Base-by-base conservation (phyloP, 2,329 filamentous ascomycete species). In the Nemania serpens region DNA sequence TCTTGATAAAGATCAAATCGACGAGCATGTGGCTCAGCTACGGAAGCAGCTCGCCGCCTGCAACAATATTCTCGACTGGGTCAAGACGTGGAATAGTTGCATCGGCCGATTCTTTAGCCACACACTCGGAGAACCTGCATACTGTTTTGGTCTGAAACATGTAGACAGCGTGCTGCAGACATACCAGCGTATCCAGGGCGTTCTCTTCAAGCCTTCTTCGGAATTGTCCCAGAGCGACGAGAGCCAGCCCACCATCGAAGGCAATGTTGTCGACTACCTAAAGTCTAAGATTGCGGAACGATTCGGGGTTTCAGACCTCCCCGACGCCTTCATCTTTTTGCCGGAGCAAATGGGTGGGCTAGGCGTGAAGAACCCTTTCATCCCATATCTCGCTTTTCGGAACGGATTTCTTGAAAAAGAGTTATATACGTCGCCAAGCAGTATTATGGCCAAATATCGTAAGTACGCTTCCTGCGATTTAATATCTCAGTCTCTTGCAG, bases 21-120 rank as follows among this genome's bases (percentile, higher is more conserved):
- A 81, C 48, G 72, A 76, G 12, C 85, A 88, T 63, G 80, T 86
- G 34, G 66, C 75, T 37, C 83, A 88, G 70, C 77, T 88, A 11
- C 75, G 77, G 52, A 79, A 75, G 29, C 85, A 88, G 65, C 79
- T 88, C n/a, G 70, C 71, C 2, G 78, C 81, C 34, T 84, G 81
- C 69, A 78, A 77, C 49, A 83, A 79, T 61, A 68, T 75, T 10
- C 68, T 79, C 3, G 73, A 75, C 22, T 76, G 71, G 72, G 73
- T 80, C n/a, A 71, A 73, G 63, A 76, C 75, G 1, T 79, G 78
- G 79, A 82, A 82, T 64, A 76, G 74, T 36, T 82, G 80, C 65
- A 78, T 78, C 9, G 71, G 74, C 4, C 77, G 76, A 0, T 82
- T 81, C 72, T 79, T 82, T 69, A 74, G 74, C 53, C 75, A 77